Evolutionary conservation across 2,329 filamentous ascomycete genomes (phyloP), one percentile per base, ranked within the genome.

Genomic region (Biscogniauxia mediterranea): DNA sequence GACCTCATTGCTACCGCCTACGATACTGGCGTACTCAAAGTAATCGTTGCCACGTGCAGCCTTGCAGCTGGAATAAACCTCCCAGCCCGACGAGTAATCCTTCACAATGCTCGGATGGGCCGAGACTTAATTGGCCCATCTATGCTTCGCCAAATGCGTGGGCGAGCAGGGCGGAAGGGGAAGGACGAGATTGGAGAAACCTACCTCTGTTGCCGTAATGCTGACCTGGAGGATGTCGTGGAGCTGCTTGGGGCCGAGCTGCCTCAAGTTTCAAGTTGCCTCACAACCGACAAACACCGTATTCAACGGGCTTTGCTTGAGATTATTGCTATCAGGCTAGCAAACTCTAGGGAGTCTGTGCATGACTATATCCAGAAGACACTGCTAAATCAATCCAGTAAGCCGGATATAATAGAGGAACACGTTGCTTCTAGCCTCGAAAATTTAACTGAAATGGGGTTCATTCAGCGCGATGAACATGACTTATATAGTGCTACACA

Each of bases 61-160:
- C 81, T 93, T 60, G 90, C 90, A n/a, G 90, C 90, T 15, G 90
- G 90, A n/a, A 91, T 93, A 61, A 93, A 93, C 73, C 77, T 93
- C 69, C 73, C 73, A 5, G 90, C 90, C 7, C 81, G 90, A 57
- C 80, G 90, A 66, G 90, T 93, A 0, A 91, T 93, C 61, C 80
- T 91, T 25, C 89, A 92, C 70, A 89, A 86, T 63, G 89, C 88
- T 28, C 83, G 88, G 50, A 92, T 93, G 89, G 90, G 90, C 0
- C 82, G 88, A 57, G 89, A 92, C 53, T 78, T 92, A 54, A 85
- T 93, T n/a, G 90, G 89, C 0, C 90, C 90, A 13, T 87, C 90
- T 3, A 90, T 93, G 87, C 79, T 93, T 74, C 85, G 89, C 55
- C 90, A 93, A 75, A 93, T 93, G 90, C 85, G 89, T 70, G 90